Evolutionary conservation across 23 red algal species (phyloP).

Genomic region (Gracilariopsis chorda): DNA sequence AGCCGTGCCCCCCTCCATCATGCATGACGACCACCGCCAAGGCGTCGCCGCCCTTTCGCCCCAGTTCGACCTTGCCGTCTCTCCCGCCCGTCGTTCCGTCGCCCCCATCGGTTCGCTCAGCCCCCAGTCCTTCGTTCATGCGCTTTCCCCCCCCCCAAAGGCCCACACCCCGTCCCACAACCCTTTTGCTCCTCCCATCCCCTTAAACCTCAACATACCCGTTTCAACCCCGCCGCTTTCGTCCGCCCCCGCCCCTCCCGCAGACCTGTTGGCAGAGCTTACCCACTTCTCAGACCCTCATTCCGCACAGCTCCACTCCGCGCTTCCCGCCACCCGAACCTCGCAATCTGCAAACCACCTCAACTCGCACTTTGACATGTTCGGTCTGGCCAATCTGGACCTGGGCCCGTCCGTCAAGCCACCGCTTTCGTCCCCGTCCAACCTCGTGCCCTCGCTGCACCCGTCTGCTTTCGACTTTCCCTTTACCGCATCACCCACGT

Average conservation of each 20-base stretch:
- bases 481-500: neutral
- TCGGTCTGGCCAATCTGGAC: conserved; percentile 40
- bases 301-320: neutral
- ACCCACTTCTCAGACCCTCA: too few species aligned
- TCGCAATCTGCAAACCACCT: neutral
- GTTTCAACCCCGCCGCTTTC: neutral
- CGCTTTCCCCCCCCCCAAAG: neutral
- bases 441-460: neutral
- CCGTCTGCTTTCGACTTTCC: neutral
- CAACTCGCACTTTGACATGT: conserved; percentile 26
- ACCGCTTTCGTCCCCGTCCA: neutral
- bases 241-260: neutral
- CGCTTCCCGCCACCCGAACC: neutral
- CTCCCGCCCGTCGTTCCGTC: conserved; percentile 33
- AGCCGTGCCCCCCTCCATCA: neutral
- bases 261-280: neutral
- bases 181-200: neutral
- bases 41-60: conserved; percentile 44
- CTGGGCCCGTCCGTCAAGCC: conserved; percentile 39
- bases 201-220: too few species aligned
- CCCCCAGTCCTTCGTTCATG: neutral
- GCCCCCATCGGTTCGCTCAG: conserved; percentile 48
- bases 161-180: neutral
- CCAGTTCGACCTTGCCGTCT: conserved; percentile 49
- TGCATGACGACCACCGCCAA: neutral